These are phyloP conservation scores for Taphrina flavorubra DNA, from an alignment of 1,139 yeast species.

Conservation along the genomic window DNA sequence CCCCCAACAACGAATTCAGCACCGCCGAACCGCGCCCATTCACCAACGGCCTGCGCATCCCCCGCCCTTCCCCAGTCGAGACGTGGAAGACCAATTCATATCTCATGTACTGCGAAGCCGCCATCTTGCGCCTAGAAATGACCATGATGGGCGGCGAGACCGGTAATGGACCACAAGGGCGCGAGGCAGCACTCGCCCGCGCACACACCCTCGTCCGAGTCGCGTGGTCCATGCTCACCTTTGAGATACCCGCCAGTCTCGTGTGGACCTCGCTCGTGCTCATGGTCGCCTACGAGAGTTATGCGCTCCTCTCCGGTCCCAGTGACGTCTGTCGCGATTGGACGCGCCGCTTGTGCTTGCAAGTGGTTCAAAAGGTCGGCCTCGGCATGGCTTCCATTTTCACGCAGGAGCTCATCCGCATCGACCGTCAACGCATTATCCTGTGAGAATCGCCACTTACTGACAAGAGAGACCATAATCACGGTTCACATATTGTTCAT, in stretches of 20 bases:
- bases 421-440: neutral
- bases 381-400: constrained; percentile 7
- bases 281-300: constrained; percentile 1
- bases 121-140: neutral
- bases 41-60: neutral
- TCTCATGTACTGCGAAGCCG: constrained; percentile 5
- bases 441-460: neutral
- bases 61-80: neutral
- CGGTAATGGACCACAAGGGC: neutral
- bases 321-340: constrained; percentile 4
- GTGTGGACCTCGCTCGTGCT: neutral
- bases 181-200: neutral
- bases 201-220: constrained; percentile 1
- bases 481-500: neutral
- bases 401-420: constrained; percentile 1
- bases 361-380: constrained; percentile 7
- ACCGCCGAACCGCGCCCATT: neutral
- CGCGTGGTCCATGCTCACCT: constrained; percentile 2
- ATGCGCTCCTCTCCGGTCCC: neutral
- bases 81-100: neutral
- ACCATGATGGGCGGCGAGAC: neutral
- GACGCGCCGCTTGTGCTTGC: constrained; percentile 3
- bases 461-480: neutral
- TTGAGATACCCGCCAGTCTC: neutral
- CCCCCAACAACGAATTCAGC: neutral